Conservation (phyloP, 2,329 filamentous ascomycete species). For the Septoria petroselini region DNA sequence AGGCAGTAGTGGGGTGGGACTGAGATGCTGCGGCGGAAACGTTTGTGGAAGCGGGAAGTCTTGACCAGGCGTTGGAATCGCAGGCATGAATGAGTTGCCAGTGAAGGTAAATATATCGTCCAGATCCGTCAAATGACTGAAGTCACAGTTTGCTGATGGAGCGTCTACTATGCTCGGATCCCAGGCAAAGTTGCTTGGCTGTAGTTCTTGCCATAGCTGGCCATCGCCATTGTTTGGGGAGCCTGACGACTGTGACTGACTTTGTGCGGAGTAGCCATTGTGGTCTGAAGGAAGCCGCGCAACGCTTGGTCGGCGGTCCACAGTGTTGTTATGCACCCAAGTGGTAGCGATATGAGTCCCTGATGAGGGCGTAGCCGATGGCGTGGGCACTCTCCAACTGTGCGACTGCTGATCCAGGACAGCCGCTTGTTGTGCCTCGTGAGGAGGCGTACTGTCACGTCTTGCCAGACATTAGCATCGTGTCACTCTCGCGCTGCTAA, state of each 20-base stretch:
- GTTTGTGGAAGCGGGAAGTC: conserved; percentile 19
- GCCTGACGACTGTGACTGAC: conserved; percentile 24
- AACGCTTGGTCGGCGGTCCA: conserved; percentile 16
- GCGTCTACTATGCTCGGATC: conserved; percentile 24
- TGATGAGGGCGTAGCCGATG: conserved; percentile 14
- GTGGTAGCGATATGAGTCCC: conserved; percentile 4
- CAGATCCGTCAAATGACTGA: conserved; percentile 25
- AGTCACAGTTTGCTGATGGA: conserved; percentile 25
- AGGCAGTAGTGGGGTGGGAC: conserved; percentile 18
- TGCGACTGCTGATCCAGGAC: conserved; percentile 25
- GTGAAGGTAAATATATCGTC: conserved; percentile 29
- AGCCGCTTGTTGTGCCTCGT: conserved; percentile 20
- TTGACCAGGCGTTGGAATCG: conserved; percentile 15
- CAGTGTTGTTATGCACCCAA: conserved; percentile 9
- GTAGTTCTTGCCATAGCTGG: conserved; percentile 21
- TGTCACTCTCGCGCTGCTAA: conserved; percentile 2
- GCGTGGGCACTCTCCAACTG: conserved; percentile 24
- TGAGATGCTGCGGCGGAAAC: conserved; percentile 16
- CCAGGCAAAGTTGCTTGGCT: conserved; percentile 19
- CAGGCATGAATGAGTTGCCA: conserved; percentile 22
- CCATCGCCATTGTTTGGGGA: conserved; percentile 22
- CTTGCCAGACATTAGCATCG: conserved; percentile 18
- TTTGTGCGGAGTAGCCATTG: conserved; percentile 19
- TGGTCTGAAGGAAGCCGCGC: conserved; percentile 14
- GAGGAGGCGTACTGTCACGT: conserved; percentile 25